Percentiles rank a stretch among this genome's conserved stretches.
Conservation (phyloP, 805 yeast genomes). For the Torulaspora maleeae region DNA sequence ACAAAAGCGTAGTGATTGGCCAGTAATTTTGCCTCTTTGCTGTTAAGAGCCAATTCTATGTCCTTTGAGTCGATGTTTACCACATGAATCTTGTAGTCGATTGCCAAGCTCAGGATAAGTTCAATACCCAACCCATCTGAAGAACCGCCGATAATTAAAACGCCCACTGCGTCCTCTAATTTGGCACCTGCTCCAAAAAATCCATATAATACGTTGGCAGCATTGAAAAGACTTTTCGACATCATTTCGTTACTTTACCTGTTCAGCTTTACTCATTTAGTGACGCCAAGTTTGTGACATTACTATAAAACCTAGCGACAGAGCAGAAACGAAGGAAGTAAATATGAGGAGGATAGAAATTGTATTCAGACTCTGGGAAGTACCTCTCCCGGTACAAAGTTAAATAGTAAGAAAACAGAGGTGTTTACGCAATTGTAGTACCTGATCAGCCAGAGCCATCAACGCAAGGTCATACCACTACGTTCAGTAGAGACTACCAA, state of each 20-base stretch:
- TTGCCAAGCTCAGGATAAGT: constrained; percentile 11
- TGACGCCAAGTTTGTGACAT: constrained; percentile 2
- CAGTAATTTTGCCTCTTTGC: background rate
- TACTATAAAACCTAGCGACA: background rate
- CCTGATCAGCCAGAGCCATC: too few relatives aligned
- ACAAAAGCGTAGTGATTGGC: constrained; percentile 9
- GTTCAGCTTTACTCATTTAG: background rate
- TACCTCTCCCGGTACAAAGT: too few relatives aligned
- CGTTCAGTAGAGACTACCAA: too few relatives aligned
- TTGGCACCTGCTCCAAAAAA: constrained; percentile 18
- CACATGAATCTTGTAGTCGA: constrained; percentile 7
- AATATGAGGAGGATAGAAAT: too few relatives aligned
- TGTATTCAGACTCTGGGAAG: too few relatives aligned
- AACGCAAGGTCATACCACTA: too few relatives aligned
- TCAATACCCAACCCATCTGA: constrained; percentile 17
- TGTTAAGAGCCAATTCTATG: background rate
- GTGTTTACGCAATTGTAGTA: too few relatives aligned
- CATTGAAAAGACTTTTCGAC: constrained; percentile 6
- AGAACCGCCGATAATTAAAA: constrained; percentile 25
- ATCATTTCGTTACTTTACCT: background rate
- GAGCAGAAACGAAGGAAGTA: too few relatives aligned
- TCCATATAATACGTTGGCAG: constrained; percentile 16
- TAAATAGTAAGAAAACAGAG: too few relatives aligned
- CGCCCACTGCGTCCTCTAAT: constrained; percentile 13
- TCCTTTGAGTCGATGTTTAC: constrained; percentile 20